Evolutionary conservation across 2,329 filamentous ascomycete species (phyloP), one percentile per base, ranked within the genome.

Genomic region (Venturiaceae sp.): DNA sequence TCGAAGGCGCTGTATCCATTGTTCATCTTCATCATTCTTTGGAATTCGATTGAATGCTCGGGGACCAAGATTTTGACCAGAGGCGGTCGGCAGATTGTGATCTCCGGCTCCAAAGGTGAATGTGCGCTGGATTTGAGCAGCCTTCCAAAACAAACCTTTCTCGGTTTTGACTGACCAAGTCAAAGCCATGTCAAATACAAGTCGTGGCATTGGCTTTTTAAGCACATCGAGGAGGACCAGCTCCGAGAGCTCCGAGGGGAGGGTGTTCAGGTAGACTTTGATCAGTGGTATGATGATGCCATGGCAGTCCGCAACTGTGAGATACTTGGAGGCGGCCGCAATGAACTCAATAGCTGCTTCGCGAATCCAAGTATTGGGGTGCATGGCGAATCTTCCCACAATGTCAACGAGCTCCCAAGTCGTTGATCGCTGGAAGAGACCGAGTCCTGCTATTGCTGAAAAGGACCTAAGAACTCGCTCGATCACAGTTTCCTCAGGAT

Each of bases 361-460:
- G 37, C 92, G 84, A 57, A 99, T 92, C 92, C 94, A 99, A 8
- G 90, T 77, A 65, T 96, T 97, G 0, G 94, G 94, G 68, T 99
- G 94, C 77, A 96, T 86, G 13, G 92, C 86, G 66, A 97, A 96
- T 3, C 91, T 84, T 6, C 83, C 86, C 14, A 92, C 83, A 39
- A 92, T 84, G 61, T 95, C 87, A 23, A 95, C 83, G 39, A 99
- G 77, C 68, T 96, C 91, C 86, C 91, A 96, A 1, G 85, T 86
- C 60, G 89, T 92, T 5, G 85, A 80, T 66, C 90, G 83, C 55
- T 95, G 92, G 52, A 99, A 83, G 0, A 99, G 77, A 0, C 94
- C 95, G 21, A 99, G 78, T 57, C 88, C 86, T 8, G 92, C 91
- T 76, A 99, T 89, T 60, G 89, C 87, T 2, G 91, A 90, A 53